Evolutionary conservation across 2,329 filamentous ascomycete genomes (phyloP), one percentile per base, ranked within the genome.

Genomic region (Colletotrichum navitas): DNA sequence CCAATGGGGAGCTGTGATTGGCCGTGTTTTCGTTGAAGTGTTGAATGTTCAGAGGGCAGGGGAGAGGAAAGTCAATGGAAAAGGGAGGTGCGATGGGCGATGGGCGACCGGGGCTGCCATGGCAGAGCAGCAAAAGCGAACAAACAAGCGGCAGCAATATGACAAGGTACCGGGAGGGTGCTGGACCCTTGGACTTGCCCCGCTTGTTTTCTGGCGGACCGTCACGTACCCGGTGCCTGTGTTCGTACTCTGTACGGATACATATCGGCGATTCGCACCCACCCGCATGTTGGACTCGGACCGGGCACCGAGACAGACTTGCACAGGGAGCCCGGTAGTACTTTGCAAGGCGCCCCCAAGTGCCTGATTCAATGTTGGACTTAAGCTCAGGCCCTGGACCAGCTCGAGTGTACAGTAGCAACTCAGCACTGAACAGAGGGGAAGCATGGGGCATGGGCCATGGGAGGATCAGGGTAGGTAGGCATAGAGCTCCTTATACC

Each of bases 11-110:
- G 8, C 29, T 36, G 14, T 71, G 55, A 70, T 72, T 72, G 70
- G 70, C 16, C 34, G 18, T 45, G 49, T 76, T 74, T 75, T 78
- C 74, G 75, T 78, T 77, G 76, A 74, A 73, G 73, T 76, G 75
- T 76, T 76, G 76, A 77, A 76, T 71, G 60, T 61, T 55, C 67
- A 72, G 65, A 60, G 60, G 66, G 61, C 69, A 64, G 59, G 61
- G 63, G 71, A 68, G 68, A 59, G 68, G 66, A 55, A 55, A 63
- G 21, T 51, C 45, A 41, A 52, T 36, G 51, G 26, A 63, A 55
- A 34, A 63, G 61, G 62, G 52, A 66, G 55, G 58, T 43, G 69
- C 68, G 52, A 63, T 71, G 68, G 68, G 68, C 47, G 54, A 43
- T 43, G 66, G 61, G 32, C 52, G 36, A 56, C 54, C 59, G 32